phyloP scores from a whole-genome alignment of 129 eudicot genomes.

The Kitagawia praeruptora region DNA sequence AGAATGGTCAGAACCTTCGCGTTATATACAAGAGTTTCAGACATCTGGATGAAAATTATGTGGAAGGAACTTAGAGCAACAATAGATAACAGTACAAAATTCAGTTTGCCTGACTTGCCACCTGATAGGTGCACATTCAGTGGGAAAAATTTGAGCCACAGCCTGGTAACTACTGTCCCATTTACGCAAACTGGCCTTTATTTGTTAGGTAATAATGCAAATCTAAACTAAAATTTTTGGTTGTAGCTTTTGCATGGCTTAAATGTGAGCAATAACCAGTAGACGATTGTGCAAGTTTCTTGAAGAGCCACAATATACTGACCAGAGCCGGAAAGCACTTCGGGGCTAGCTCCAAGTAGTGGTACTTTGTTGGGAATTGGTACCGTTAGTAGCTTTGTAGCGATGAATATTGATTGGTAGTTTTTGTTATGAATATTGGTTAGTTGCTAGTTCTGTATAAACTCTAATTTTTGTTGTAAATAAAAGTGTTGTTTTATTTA shows the following conservation, averaged over 20 bases:
- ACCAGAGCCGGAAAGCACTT: conserved; percentile 72
- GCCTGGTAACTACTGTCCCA: conserved; percentile 50
- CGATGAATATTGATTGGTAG: too few species aligned
- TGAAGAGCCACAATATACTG: conserved; percentile 46
- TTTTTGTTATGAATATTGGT: too few species aligned
- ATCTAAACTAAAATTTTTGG: not conserved
- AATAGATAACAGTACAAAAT: conserved; percentile 38
- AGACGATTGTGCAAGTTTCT: conserved; percentile 66
- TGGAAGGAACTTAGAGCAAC: conserved; percentile 75
- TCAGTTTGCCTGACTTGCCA: conserved; percentile 64
- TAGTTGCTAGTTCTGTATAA: too few species aligned
- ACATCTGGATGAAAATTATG: too few species aligned
- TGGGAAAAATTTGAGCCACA: conserved; percentile 50
- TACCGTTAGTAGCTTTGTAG: too few species aligned
- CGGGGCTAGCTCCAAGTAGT: conserved; percentile 44
- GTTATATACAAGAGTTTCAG: too few species aligned
- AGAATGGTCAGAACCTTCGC: not conserved
- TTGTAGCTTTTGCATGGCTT: conserved; percentile 91
- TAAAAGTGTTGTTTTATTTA: too few species aligned
- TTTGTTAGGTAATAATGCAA: not conserved
- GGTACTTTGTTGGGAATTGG: too few species aligned
- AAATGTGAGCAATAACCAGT: conserved; percentile 62
- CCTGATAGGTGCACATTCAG: conserved; percentile 50
- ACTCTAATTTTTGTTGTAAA: too few species aligned
- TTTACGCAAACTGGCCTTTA: not conserved